Conservation (phyloP, 139 green algal genomes). For the Zygnema circumcarinatum region DNA sequence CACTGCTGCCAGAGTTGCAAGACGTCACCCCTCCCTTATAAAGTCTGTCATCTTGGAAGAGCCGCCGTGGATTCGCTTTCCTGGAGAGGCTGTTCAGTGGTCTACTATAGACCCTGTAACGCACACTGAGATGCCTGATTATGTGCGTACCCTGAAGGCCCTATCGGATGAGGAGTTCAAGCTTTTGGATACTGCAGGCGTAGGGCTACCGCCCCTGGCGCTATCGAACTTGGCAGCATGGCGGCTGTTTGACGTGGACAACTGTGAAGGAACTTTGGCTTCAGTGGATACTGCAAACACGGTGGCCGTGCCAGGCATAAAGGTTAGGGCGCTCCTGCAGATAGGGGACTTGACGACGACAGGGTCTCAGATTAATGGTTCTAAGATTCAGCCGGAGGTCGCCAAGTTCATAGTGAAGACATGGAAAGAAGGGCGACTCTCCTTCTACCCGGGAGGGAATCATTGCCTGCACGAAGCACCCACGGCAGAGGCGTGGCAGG, state of each 20-base stretch:
- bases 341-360: neutral
- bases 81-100: neutral
- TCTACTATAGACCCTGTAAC: neutral
- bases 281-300: neutral
- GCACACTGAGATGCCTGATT: neutral
- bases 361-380: neutral
- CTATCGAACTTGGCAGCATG: neutral
- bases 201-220: neutral
- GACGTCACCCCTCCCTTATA: neutral
- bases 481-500: neutral
- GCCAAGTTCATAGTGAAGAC: neutral
- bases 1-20: neutral
- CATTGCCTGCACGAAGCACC: neutral
- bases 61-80: neutral
- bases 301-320: neutral
- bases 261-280: neutral
- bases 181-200: neutral
- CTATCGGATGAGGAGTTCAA: neutral
- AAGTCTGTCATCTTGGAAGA: neutral
- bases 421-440: neutral
- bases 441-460: neutral
- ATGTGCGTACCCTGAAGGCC: neutral
- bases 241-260: neutral
- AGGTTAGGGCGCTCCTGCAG: neutral
- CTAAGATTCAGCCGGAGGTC: neutral